phyloP scores from a whole-genome alignment of 257 asterid species.

The Gentiana macrophylla region DNA sequence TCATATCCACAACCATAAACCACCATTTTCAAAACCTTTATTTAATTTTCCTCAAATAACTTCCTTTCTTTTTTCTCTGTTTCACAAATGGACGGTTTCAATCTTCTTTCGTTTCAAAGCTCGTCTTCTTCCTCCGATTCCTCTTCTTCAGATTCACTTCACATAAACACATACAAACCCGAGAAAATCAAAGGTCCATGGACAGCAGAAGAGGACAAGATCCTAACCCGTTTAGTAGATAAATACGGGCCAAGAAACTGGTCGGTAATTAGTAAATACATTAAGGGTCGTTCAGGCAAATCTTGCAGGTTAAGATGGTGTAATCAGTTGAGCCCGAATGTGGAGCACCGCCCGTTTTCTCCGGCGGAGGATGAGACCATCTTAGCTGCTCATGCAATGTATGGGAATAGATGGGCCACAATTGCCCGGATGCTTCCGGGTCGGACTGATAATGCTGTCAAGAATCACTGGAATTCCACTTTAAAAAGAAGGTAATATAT shows the following conservation, averaged over 20 bases:
- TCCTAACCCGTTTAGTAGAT: constrained; percentile 59
- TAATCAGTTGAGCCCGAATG: constrained; percentile 68
- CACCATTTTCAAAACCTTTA: too few species aligned
- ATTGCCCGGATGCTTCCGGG: constrained; percentile 78
- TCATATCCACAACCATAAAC: too few species aligned
- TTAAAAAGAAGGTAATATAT: constrained; percentile 49
- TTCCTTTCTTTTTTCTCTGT: too few species aligned
- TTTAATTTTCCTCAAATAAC: too few species aligned
- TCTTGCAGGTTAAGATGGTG: constrained; percentile 86
- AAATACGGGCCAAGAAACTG: constrained; percentile 63
- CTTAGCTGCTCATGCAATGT: constrained; percentile 46
- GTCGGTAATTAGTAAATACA: constrained; percentile 67
- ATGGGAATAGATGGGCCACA: constrained; percentile 87
- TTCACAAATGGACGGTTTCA: too few species aligned
- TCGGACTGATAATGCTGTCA: constrained; percentile 77
- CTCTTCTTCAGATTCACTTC: constrained; percentile 31
- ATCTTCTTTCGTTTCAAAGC: too few species aligned
- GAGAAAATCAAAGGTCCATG: constrained; percentile 74
- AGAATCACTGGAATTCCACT: constrained; percentile 80
- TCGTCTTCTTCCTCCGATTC: constrained; percentile 40
- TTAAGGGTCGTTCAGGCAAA: constrained; percentile 72
- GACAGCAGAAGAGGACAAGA: constrained; percentile 83
- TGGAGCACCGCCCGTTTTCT: constrained; percentile 77
- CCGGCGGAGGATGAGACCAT: constrained; percentile 56
- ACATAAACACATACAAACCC: constrained; percentile 6